Evolutionary conservation across 345 rosid genomes (phyloP).

Genomic region (Arabis hirsuta): DNA sequence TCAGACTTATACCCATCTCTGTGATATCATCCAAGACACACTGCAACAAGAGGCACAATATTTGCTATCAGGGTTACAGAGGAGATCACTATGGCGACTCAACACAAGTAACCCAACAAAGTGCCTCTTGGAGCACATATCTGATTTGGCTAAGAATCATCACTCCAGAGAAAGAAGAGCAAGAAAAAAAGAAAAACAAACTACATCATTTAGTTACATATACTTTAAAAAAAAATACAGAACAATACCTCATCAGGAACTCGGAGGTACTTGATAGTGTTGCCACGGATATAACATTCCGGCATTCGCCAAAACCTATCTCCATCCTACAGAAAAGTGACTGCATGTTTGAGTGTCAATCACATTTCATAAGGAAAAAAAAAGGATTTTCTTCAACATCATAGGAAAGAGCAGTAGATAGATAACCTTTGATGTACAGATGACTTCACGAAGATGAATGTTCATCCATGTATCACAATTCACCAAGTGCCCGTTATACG

Average conservation of each 20-base stretch:
- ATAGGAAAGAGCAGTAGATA: too few relatives aligned
- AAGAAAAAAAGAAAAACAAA: not conserved
- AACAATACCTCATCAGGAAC: constrained; percentile 93
- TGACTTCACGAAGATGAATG: constrained; percentile 98
- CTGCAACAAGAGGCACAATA: constrained; percentile 39
- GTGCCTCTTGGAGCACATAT: constrained; percentile 44
- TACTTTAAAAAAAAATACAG: not conserved
- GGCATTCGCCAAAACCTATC: constrained; percentile 99
- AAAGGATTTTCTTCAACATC: too few relatives aligned
- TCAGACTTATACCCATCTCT: constrained; percentile 15
- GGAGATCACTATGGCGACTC: not conserved
- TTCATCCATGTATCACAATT: constrained; percentile 99
- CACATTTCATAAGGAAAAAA: not conserved
- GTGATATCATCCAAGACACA: constrained; percentile 40
- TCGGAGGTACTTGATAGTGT: constrained; percentile 96
- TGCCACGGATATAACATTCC: constrained; percentile 98
- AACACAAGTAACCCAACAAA: too few relatives aligned
- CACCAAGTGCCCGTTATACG: constrained; percentile 46
- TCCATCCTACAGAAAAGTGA: constrained; percentile 67
- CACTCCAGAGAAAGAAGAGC: constrained; percentile 32
- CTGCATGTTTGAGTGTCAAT: not conserved
- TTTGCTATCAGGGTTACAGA: not conserved
- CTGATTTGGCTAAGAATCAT: constrained; percentile 51
- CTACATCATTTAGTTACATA: not conserved
- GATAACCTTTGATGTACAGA: constrained; percentile 90